Percentiles rank a stretch among this genome's conserved stretches.
These are phyloP conservation scores for Mucor racemosus DNA, from an alignment of 371 early-diverging fungal species.

Conservation along the genomic window DNA sequence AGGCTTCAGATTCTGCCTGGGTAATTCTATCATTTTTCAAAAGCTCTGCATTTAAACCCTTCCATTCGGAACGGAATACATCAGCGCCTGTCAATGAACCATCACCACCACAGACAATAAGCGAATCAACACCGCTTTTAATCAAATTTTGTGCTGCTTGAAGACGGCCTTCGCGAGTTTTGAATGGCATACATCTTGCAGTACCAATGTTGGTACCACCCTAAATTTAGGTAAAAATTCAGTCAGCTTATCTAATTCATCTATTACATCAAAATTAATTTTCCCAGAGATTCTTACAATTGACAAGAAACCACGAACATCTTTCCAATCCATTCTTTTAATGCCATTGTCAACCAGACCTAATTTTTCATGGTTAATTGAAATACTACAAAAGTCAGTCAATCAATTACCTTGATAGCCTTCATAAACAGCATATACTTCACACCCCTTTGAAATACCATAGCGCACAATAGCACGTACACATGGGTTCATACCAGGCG, in stretches of 20 bases:
- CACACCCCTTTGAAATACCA: conserved; percentile 83
- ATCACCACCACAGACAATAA: conserved; percentile 99
- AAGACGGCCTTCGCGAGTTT: conserved; percentile 87
- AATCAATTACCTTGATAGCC: conserved; percentile 89
- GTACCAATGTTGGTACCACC: conserved; percentile 99
- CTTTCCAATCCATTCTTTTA: conserved; percentile 83
- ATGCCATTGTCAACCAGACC: conserved; percentile 94
- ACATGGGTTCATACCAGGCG: conserved; percentile 99
- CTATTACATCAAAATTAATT: not conserved
- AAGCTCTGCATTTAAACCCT: conserved; percentile 77
- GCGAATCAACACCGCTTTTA: conserved; percentile 90
- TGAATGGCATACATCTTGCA: conserved; percentile 91
- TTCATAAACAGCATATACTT: conserved; percentile 92
- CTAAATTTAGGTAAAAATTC: conserved; percentile 27
- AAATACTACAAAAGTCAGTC: too few relatives aligned
- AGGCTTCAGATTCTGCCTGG: conserved; percentile 58
- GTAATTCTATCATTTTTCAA: conserved; percentile 61
- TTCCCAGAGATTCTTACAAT: conserved; percentile 42
- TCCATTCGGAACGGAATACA: conserved; percentile 93
- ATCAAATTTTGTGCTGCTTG: conserved; percentile 89
- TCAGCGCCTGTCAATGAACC: conserved; percentile 98
- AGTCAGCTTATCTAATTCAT: conserved; percentile 9
- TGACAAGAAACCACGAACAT: conserved; percentile 83
- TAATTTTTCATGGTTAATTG: conserved; percentile 52
- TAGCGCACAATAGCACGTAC: conserved; percentile 95